Conservation (phyloP, 306 rosid species). For the Corylus avellana region DNA sequence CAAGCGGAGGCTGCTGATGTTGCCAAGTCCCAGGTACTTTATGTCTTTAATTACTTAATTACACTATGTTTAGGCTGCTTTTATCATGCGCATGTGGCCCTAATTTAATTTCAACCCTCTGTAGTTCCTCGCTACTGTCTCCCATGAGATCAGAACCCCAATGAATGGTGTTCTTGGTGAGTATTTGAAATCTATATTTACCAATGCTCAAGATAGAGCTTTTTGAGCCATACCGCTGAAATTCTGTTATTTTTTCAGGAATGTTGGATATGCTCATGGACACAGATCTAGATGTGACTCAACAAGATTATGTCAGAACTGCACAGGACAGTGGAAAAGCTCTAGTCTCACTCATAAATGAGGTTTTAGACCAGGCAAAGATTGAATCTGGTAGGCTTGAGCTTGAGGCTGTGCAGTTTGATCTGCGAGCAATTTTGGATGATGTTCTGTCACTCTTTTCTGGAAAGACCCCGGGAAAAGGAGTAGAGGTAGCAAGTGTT, state of each 20-base stretch:
- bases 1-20: slow-evolving; percentile 93
- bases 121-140: slow-evolving; percentile 98
- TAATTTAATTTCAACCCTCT: slow-evolving; percentile 33
- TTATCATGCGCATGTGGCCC: slow-evolving; percentile 13
- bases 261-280: slow-evolving; percentile 99
- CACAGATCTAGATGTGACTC: slow-evolving; percentile 86
- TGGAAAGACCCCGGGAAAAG: slow-evolving; percentile 90
- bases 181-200: slow-evolving; percentile 28
- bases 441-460: slow-evolving; percentile 90
- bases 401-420: slow-evolving; percentile 84
- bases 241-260: slow-evolving; percentile 61
- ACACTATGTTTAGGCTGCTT: slow-evolving; percentile 17
- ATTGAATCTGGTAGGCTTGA: slow-evolving; percentile 96
- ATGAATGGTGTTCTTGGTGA: slow-evolving; percentile 99
- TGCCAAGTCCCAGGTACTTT: slow-evolving; percentile 92
- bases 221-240: slow-evolving; percentile 18
- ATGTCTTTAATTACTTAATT: slow-evolving; percentile 12
- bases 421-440: slow-evolving; percentile 76
- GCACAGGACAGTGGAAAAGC: slow-evolving; percentile 98
- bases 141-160: slow-evolving; percentile 98
- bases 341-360: slow-evolving; percentile 88
- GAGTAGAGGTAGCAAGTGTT: slow-evolving; percentile 77
- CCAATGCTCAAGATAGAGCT: slow-evolving; percentile 13
- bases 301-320: slow-evolving; percentile 83
- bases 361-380: slow-evolving; percentile 95